Evolutionary conservation across 169 alveolate genomes (phyloP).

Genomic region (Perkinsus olseni): DNA sequence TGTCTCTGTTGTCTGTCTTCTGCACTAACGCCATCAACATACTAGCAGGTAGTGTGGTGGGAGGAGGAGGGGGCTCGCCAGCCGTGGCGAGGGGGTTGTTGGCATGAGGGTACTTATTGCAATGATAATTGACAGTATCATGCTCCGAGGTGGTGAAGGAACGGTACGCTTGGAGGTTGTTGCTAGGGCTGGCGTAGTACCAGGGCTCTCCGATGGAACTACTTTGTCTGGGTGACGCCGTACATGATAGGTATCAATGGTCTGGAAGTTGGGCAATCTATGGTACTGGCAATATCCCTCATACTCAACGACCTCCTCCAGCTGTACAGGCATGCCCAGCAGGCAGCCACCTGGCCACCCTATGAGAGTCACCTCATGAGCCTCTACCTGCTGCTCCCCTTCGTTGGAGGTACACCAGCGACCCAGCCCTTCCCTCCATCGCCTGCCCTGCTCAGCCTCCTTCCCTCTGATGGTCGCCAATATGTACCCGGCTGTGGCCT

Average conservation of each 20-base stretch:
- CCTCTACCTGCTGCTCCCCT: background rate
- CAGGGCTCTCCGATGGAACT: background rate
- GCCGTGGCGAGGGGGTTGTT: too few species aligned
- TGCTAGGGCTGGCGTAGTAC: background rate
- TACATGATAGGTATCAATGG: constrained; percentile 76
- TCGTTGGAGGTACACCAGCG: constrained; percentile 13
- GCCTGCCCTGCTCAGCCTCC: constrained; percentile 56
- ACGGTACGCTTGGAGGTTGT: background rate
- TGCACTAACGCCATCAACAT: constrained; percentile 86
- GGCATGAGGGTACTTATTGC: background rate
- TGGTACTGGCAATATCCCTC: constrained; percentile 66
- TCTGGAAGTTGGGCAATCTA: constrained; percentile 81
- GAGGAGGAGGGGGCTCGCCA: too few species aligned
- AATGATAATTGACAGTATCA: background rate
- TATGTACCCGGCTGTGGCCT: constrained; percentile 73
- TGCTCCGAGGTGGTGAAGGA: background rate
- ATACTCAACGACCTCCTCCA: constrained; percentile 72
- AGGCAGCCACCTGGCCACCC: background rate
- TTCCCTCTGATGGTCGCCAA: constrained; percentile 40
- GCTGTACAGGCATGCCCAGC: constrained; percentile 16
- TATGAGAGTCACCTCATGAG: background rate
- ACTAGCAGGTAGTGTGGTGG: constrained; percentile 50
- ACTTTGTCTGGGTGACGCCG: background rate
- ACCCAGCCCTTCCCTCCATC: constrained; percentile 60
- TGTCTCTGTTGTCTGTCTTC: constrained; percentile 71